Evolutionary conservation across 768 basidiomycete species (phyloP), one percentile per base, ranked within the genome.

Genomic region (Mycena rosella): DNA sequence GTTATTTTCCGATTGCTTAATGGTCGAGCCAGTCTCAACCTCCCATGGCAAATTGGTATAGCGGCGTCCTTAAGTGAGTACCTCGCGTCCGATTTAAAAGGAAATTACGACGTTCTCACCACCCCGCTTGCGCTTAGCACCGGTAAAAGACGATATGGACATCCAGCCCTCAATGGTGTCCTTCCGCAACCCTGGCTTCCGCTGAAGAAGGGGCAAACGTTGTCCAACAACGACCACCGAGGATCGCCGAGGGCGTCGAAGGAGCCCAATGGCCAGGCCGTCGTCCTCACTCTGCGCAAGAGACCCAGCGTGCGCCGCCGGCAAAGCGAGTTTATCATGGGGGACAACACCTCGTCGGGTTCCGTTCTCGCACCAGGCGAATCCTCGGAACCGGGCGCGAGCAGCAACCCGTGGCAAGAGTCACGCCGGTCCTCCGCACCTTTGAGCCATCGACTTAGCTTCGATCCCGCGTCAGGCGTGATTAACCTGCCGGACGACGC

Each of bases 161-260:
- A 98, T 76, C 97, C 97, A 5, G 97, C 96, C 1, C 85, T 99
- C 24, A 95, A 92, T n/a, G 97, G 97, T 2, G 87, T 93, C 5
- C 87, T 99, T 0, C 97, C 97, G 3, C 89, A 92, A 64, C 96
- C 97, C 0, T 99, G 97, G 97, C 86, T 98, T 4, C 96, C 96
- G 2, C 81, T 96, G 57, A 95, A 94, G 81, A 94, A 91, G 74
- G 92, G 90, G 0, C 92, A 95, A 74, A 87, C 87, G 0, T 84
- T 93, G 3, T 88, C 90, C 24, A 95, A 95, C 70, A 81, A 83
- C 32, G 79, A 85, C 59, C 74, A 78, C 49, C 76, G 82, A 51
- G 74, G 74, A 22, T 80, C 80, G 36, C 73, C 80, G 24, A 74
- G 85, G 14, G 77, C 79, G 6, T 73, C 77, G 1, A 79, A 82